Base-by-base conservation (phyloP, 148 eudicot species). In the Rhododendron mucronatum region DNA sequence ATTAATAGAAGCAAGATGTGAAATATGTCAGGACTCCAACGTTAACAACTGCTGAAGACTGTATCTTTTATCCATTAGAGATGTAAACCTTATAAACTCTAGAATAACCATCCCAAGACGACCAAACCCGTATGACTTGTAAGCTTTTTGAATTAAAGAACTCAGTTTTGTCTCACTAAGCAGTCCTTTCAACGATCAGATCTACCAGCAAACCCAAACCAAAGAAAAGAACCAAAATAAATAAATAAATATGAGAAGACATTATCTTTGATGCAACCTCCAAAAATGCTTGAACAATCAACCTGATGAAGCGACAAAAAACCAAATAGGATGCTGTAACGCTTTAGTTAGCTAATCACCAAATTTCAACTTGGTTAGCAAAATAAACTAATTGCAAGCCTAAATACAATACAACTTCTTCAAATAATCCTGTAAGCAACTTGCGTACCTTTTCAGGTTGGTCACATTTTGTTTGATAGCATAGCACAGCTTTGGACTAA, bases 391-490 rank as follows among this genome's bases (percentile, higher is more conserved):
- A 15, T n/a, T 9, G 55, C 59, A 21, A 14, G 14, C 55, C 82
- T 30, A 18, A 26, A 41, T 2, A 44, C 0, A 83, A 47, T 47
- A 5, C 14, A 84, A 59, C 1, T 55, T 14, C 59, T 16, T 55
- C 59, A 16, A 55, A 55, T 16, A 55, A 57, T 57, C n/a, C 63
- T 57, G 23, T 18, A 57, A 51, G 20, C 5, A 37, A 21, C 7
- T 45, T 76, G 81, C 55, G 69, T 84, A 95, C 98, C 98, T 92
- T 90, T 88, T 91, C 33, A 95, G 90, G 81, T 85, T 88, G 21
- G 95, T 85, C 51, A 95, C 93, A 81, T 95, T 93, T 65, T 93
- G 90, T 81, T 95, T 95, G 76, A 95, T 88, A 57, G 98, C 96
- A 86, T 89, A 87, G 84, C 96, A 95, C 45, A 95, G 88, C 83